These are phyloP conservation scores for Acer yangbiense DNA, from an alignment of 345 rosid species.

Conservation along the genomic window DNA sequence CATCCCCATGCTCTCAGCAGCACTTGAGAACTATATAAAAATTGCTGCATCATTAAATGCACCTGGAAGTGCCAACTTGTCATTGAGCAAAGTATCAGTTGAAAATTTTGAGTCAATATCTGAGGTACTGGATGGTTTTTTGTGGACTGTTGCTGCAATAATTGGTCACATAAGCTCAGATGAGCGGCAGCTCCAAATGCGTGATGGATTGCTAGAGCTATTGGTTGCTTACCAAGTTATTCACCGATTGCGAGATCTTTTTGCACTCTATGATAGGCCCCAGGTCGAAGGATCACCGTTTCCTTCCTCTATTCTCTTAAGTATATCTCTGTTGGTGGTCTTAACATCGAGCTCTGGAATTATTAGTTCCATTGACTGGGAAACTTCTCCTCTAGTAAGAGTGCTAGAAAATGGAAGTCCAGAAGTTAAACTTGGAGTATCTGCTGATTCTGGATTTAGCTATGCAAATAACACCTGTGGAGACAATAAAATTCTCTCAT, in stretches of 20 bases:
- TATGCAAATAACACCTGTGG: conserved; percentile 32
- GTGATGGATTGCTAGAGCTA: conserved; percentile 67
- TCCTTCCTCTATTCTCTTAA: conserved; percentile 68
- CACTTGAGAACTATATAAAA: conserved; percentile 77
- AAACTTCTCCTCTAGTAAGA: conserved; percentile 37
- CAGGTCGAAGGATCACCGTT: conserved; percentile 81
- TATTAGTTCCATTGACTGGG: conserved; percentile 49
- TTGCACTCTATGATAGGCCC: conserved; percentile 80
- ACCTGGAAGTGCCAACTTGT: conserved; percentile 35
- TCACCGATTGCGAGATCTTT: conserved; percentile 69
- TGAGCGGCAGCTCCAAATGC: conserved; percentile 63
- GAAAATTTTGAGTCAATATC: conserved; percentile 65
- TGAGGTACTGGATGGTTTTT: conserved; percentile 68
- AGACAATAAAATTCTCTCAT: conserved; percentile 31
- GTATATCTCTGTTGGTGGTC: conserved; percentile 66
- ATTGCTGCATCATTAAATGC: conserved; percentile 67
- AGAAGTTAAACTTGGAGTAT: conserved; percentile 32
- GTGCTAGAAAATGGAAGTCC: conserved; percentile 28
- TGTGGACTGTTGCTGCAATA: conserved; percentile 56
- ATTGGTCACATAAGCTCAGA: conserved; percentile 62
- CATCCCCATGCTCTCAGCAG: conserved; percentile 69
- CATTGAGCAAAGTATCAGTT: conserved; percentile 53
- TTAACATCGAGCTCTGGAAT: conserved; percentile 50
- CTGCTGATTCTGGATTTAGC: conserved; percentile 26
- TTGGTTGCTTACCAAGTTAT: conserved; percentile 72